These are phyloP conservation scores for Apiospora marii DNA, from an alignment of 2,329 filamentous ascomycete species.

Conservation along the genomic window DNA sequence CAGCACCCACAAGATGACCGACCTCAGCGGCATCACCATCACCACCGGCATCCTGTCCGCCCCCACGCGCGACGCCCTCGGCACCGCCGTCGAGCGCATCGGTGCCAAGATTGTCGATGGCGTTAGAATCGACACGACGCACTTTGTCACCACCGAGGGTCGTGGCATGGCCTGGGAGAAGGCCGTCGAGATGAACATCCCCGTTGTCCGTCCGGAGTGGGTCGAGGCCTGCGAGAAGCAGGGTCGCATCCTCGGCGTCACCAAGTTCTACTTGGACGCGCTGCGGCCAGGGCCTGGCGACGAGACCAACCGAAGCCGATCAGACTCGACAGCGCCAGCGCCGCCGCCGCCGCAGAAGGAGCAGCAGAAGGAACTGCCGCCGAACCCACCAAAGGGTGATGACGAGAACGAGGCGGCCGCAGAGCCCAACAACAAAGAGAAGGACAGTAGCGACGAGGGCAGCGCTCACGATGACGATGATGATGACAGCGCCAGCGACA, in stretches of 20 bases:
- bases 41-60: conserved; percentile 86
- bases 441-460: conserved; percentile 31
- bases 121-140: conserved; percentile 95
- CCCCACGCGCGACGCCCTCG: conserved; percentile 75
- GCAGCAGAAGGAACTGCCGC: conserved; percentile 41
- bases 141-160: conserved; percentile 97
- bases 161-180: conserved; percentile 93
- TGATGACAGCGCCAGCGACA: conserved; percentile 31
- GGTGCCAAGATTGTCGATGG: conserved; percentile 90
- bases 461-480: conserved; percentile 29
- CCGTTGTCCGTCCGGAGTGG: conserved; percentile 96
- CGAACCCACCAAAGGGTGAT: conserved; percentile 35
- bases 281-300: conserved; percentile 54
- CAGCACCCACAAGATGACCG: conserved; percentile 98
- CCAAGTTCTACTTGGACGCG: conserved; percentile 95
- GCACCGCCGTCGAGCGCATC: conserved; percentile 81
- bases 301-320: conserved; percentile 36
- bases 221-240: conserved; percentile 94
- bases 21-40: conserved; percentile 93
- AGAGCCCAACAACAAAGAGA: conserved; percentile 25
- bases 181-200: conserved; percentile 96
- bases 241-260: conserved; percentile 90
- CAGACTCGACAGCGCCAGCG: conserved; percentile 29
- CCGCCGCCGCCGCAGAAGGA: conserved; percentile 39
- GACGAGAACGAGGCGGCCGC: conserved; percentile 25